These are phyloP conservation scores for Sarcodon sp. DNA, from an alignment of 768 basidiomycete genomes.

Conservation along the genomic window DNA sequence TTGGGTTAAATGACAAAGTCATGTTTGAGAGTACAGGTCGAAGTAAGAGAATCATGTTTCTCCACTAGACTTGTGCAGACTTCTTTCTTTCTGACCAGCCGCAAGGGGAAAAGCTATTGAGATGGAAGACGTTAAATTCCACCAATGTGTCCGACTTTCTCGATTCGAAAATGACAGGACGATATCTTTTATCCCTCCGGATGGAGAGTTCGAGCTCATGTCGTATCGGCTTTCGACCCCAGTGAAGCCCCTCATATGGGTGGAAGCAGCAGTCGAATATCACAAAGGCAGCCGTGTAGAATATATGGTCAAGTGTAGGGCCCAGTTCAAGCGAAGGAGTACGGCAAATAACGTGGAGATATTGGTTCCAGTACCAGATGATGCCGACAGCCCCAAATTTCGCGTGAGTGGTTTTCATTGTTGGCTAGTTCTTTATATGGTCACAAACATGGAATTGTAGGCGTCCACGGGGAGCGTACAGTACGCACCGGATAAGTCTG, in stretches of 20 bases:
- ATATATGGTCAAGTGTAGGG: slow-evolving; percentile 92
- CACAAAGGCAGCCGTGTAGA: slow-evolving; percentile 90
- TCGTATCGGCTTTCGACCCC: slow-evolving; percentile 93
- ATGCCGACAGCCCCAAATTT: slow-evolving; percentile 96
- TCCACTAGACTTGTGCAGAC: background rate
- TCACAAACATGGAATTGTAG: slow-evolving; percentile 25
- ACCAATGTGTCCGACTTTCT: slow-evolving; percentile 95
- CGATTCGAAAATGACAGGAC: slow-evolving; percentile 98
- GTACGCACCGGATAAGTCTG: slow-evolving; percentile 95
- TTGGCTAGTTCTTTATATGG: background rate
- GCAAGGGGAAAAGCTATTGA: slow-evolving; percentile 96
- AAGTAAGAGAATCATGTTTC: slow-evolving; percentile 37
- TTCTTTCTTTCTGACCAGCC: slow-evolving; percentile 27
- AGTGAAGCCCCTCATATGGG: slow-evolving; percentile 95
- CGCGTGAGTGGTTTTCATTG: slow-evolving; percentile 38
- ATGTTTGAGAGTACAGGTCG: slow-evolving; percentile 98
- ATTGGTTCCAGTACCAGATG: slow-evolving; percentile 97
- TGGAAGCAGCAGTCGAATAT: slow-evolving; percentile 87
- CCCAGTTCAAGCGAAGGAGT: slow-evolving; percentile 94
- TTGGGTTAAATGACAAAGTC: slow-evolving; percentile 97
- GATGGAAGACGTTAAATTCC: slow-evolving; percentile 99
- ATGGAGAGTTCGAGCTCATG: slow-evolving; percentile 99
- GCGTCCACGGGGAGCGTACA: slow-evolving; percentile 92
- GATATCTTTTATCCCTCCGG: slow-evolving; percentile 97
- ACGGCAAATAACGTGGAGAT: slow-evolving; percentile 98